phyloP scores from a whole-genome alignment of 2,329 filamentous ascomycete species.

The Aspergillus fijiensis region DNA sequence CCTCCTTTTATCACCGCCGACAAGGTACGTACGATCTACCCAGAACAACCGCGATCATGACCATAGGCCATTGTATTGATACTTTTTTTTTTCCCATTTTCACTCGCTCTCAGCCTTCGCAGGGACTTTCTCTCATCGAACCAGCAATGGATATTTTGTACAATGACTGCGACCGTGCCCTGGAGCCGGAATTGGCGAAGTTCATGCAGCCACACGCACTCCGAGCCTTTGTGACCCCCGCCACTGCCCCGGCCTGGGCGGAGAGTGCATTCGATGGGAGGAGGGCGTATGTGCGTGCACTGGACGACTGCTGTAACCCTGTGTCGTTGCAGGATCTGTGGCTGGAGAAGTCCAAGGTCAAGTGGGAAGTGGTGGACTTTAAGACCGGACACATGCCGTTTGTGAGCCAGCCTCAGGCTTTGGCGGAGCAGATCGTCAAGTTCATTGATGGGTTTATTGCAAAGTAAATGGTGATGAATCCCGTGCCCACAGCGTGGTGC shows the following conservation, averaged over 20 bases:
- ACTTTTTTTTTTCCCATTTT: too few relatives aligned
- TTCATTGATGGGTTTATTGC: slow-evolving; percentile 4
- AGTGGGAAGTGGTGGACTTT: slow-evolving; percentile 11
- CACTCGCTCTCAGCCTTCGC: slow-evolving; percentile 2
- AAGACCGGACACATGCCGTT: slow-evolving; percentile 11
- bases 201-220: slow-evolving; percentile 9
- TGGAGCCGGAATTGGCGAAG: slow-evolving; percentile 1
- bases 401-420: slow-evolving; percentile 5
- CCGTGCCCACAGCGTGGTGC: not conserved
- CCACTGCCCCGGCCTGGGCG: slow-evolving; percentile 10
- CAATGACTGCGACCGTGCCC: slow-evolving; percentile 10
- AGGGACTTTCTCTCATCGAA: slow-evolving; percentile 6
- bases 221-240: slow-evolving; percentile 6
- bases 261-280: slow-evolving; percentile 9
- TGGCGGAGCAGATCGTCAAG: slow-evolving; percentile 6
- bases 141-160: slow-evolving; percentile 8
- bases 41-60: not conserved
- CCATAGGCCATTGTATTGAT: not conserved
- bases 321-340: slow-evolving; percentile 7
- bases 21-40: slow-evolving; percentile 4
- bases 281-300: slow-evolving; percentile 7
- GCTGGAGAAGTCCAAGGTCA: slow-evolving; percentile 11
- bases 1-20: slow-evolving; percentile 10
- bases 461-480: not conserved
- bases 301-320: slow-evolving; percentile 10